A percentile compares a stretch with the other conserved stretches of the same genome.
Conservation (phyloP, 2,329 filamentous ascomycete species). For the Colletotrichum gigasporum region DNA sequence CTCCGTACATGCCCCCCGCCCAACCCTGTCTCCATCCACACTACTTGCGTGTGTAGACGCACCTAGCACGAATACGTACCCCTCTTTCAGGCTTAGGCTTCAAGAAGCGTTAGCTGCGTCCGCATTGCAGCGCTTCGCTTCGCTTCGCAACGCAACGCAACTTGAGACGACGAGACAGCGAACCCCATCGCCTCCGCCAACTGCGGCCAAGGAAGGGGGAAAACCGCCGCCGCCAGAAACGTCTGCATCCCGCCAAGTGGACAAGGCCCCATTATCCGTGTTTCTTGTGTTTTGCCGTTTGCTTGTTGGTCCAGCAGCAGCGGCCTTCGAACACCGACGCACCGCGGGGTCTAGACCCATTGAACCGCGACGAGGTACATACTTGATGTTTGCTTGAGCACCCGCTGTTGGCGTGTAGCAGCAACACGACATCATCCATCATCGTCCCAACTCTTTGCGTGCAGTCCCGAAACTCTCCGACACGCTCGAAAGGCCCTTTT, state of each 20-base stretch:
- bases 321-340: neutral
- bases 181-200: conserved; percentile 6
- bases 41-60: too few species aligned
- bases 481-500: too few species aligned
- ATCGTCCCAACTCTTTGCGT: too few species aligned
- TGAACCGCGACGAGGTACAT: neutral
- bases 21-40: too few species aligned
- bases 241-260: neutral
- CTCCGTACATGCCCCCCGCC: too few species aligned
- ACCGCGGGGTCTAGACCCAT: conserved; percentile 14
- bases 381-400: too few species aligned
- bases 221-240: neutral
- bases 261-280: neutral
- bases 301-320: too few species aligned
- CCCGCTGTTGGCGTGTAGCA: too few species aligned
- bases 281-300: conserved; percentile 5
- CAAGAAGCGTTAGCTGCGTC: conserved; percentile 19
- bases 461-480: too few species aligned
- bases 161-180: conserved; percentile 23
- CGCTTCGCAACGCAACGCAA: conserved; percentile 7
- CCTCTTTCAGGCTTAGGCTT: neutral
- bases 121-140: conserved; percentile 24
- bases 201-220: neutral
- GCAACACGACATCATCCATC: too few species aligned
- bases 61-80: conserved; percentile 17